Evolutionary conservation across 2,329 filamentous ascomycete species (phyloP).

Genomic region (Lasiodiplodia sp.): DNA sequence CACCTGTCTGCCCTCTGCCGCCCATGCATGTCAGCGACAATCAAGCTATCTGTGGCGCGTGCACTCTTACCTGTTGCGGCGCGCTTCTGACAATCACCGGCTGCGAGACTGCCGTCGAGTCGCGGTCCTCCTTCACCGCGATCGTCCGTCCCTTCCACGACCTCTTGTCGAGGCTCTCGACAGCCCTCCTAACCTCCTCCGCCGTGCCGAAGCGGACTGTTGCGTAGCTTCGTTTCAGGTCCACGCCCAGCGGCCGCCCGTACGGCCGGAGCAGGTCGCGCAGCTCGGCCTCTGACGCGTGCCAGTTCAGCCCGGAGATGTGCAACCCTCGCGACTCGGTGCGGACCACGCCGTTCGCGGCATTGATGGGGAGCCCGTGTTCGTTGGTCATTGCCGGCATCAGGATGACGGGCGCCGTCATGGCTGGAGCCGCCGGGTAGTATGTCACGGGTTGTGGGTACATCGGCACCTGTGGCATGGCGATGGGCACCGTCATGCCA

Average conservation of each 20-base stretch:
- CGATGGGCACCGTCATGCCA: slow-evolving; percentile 34
- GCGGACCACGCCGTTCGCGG: slow-evolving; percentile 43
- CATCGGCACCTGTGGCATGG: slow-evolving; percentile 5
- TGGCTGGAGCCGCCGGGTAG: slow-evolving; percentile 30
- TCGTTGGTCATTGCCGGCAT: slow-evolving; percentile 34
- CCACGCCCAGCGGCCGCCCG: slow-evolving; percentile 38
- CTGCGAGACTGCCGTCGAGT: slow-evolving; percentile 42
- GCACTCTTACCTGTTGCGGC: slow-evolving; percentile 21
- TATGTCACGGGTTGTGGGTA: slow-evolving; percentile 30
- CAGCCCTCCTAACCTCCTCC: slow-evolving; percentile 42
- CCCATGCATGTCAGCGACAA: slow-evolving; percentile 25
- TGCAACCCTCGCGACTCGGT: slow-evolving; percentile 49
- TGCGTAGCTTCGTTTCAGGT: slow-evolving; percentile 40
- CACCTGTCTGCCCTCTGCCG: not conserved
- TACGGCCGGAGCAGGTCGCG: slow-evolving; percentile 38
- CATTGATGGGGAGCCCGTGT: slow-evolving; percentile 46
- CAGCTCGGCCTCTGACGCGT: slow-evolving; percentile 39
- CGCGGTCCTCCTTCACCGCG: slow-evolving; percentile 44
- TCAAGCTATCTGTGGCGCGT: not conserved
- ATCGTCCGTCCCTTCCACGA: slow-evolving; percentile 42
- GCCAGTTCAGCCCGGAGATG: slow-evolving; percentile 43
- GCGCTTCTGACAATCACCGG: slow-evolving; percentile 42
- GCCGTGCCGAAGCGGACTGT: slow-evolving; percentile 43
- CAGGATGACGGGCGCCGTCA: not conserved
- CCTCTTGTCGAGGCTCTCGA: slow-evolving; percentile 38